Base-by-base conservation (phyloP, 148 eudicot genomes). In the Mesembryanthemum crystallinum region DNA sequence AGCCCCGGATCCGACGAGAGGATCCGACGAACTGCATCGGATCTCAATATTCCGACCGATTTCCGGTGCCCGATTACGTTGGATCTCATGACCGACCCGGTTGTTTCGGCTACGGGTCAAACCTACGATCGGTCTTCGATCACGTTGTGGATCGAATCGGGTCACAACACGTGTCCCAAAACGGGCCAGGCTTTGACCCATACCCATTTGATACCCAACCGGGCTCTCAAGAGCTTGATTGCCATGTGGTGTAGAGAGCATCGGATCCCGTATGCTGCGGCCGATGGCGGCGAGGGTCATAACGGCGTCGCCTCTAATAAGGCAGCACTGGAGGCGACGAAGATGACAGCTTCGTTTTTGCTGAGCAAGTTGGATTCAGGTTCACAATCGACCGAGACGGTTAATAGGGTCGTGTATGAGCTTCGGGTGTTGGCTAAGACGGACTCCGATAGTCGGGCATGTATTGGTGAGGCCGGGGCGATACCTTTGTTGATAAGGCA, bases 191-290 rank as follows among this genome's bases (percentile, higher is more conserved):
- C 81, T 0, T 78, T 94, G 77, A 68, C 76, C 59, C 89, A 91
- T 76, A 78, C 90, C 43, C 79, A 80, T 43, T 77, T 94, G 27
- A 86, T 91, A 11, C 88, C 97, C 0, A 94, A 94, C 68, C 66
- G 71, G 12, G 94, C 95, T 8, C 78, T 94, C 82, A 86, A 81
- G 83, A 90, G 85, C 45, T 78, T 94, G 86, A 94, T 91, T 52
- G 88, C 88, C 4, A 79, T 87, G 84, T 94, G 98, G 98, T 94
- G 98, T 83, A 86, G 95, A 18, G 90, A 90, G 72, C 86, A 92
- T 66, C 80, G 86, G 64, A 87, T 94, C 24, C 89, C 92, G 0
- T 92, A 85, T 35, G 87, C 85, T 11, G 73, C 87, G 6, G 82
- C 86, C 8, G 91, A 80, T 28, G 67, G 59, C 3, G 76, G 76